Conservation (phyloP, 2,329 filamentous ascomycete genomes). For the Fusarium keratoplasticum region DNA sequence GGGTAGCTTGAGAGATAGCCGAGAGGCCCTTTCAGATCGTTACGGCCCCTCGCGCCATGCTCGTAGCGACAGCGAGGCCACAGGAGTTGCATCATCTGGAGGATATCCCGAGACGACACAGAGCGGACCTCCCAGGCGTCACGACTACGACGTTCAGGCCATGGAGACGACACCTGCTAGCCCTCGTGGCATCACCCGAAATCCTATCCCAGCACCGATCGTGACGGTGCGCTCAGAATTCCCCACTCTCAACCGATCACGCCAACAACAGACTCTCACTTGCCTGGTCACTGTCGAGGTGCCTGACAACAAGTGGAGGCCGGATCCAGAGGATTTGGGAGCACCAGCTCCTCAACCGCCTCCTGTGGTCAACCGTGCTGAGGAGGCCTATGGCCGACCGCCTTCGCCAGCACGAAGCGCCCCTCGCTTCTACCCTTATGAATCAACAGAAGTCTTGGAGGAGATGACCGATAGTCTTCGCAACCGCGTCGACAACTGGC, state of each 20-base stretch:
- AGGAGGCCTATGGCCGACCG: slow-evolving; percentile 66
- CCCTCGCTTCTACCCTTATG: slow-evolving; percentile 76
- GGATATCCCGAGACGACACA: slow-evolving; percentile 84
- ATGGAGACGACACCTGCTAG: slow-evolving; percentile 89
- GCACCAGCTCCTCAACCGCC: slow-evolving; percentile 58
- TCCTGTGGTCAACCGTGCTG: slow-evolving; percentile 55
- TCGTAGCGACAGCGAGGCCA: slow-evolving; percentile 83
- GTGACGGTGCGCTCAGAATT: slow-evolving; percentile 98
- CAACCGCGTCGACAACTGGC: slow-evolving; percentile 96
- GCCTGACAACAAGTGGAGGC: slow-evolving; percentile 89
- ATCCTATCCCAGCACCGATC: slow-evolving; percentile 88
- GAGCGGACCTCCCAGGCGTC: slow-evolving; percentile 76
- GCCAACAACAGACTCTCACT: slow-evolving; percentile 94
- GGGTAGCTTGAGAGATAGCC: slow-evolving; percentile 61
- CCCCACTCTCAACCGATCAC: slow-evolving; percentile 89
- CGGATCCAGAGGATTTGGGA: slow-evolving; percentile 84
- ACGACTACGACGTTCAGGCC: slow-evolving; percentile 95
- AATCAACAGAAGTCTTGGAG: slow-evolving; percentile 80
- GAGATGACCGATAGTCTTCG: slow-evolving; percentile 88
- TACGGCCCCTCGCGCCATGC: slow-evolving; percentile 67
- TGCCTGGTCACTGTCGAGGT: slow-evolving; percentile 96
- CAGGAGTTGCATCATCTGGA: slow-evolving; percentile 78
- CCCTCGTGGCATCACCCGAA: slow-evolving; percentile 78
- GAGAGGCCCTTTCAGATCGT: slow-evolving; percentile 61
- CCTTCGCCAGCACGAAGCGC: slow-evolving; percentile 70